Evolutionary conservation across 2,329 filamentous ascomycete species (phyloP).

Genomic region (Periglandula ipomoeae): DNA sequence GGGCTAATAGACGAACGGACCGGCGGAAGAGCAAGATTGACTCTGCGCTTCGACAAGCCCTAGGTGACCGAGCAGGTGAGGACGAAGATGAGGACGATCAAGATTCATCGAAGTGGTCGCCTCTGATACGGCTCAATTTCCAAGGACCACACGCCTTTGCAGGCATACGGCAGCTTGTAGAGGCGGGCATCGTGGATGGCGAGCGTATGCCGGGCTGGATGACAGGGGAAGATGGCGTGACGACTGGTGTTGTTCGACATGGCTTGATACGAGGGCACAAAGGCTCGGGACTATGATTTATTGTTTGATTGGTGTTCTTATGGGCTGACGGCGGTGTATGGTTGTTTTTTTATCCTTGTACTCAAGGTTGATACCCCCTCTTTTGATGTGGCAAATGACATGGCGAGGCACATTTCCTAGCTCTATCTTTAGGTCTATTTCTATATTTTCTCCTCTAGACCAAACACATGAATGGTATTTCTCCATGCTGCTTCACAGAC

Average conservation of each 20-base stretch:
- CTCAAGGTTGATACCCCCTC: slow-evolving; percentile 19
- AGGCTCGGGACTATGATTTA: slow-evolving; percentile 41
- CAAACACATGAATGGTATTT: slow-evolving; percentile 76
- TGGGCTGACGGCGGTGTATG: slow-evolving; percentile 9
- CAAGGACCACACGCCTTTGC: slow-evolving; percentile 72
- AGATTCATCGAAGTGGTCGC: slow-evolving; percentile 22
- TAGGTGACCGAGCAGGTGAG: slow-evolving; percentile 12
- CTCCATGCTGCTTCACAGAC: slow-evolving; percentile 80
- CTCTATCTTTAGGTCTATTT: neutral
- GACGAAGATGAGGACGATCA: slow-evolving; percentile 18
- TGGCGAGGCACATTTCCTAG: neutral
- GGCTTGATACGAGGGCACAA: slow-evolving; percentile 55
- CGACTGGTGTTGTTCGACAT: slow-evolving; percentile 56
- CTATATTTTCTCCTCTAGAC: slow-evolving; percentile 35
- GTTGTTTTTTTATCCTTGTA: slow-evolving; percentile 5
- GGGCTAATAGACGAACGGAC: slow-evolving; percentile 10
- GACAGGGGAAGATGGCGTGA: slow-evolving; percentile 79
- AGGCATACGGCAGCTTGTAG: slow-evolving; percentile 68
- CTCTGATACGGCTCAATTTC: slow-evolving; percentile 53
- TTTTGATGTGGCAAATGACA: neutral
- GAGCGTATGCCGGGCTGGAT: slow-evolving; percentile 81
- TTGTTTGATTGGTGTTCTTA: slow-evolving; percentile 2
- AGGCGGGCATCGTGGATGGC: slow-evolving; percentile 66
- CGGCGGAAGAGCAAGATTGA: slow-evolving; percentile 27
- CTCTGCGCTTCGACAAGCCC: slow-evolving; percentile 21